Evolutionary conservation across 2,329 filamentous ascomycete genomes (phyloP), one percentile per base, ranked within the genome.

Genomic region (Cucurbitaria berberidis): DNA sequence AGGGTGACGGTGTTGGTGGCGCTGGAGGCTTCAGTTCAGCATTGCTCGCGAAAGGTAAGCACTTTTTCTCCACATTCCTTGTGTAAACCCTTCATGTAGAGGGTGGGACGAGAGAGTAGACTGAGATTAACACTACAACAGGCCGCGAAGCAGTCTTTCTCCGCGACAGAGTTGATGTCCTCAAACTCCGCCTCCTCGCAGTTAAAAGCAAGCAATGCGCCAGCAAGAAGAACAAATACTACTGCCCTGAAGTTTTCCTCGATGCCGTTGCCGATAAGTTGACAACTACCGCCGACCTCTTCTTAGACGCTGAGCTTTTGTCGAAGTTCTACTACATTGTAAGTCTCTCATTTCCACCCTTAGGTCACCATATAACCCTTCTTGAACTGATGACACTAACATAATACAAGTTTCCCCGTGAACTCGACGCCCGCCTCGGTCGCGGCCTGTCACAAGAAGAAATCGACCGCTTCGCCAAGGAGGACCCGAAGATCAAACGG

Each of bases 201-300:
- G 83, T 96, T 51, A 95, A 93, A 74, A 95, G 90, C 15, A 91
- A 93, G 74, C 93, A 96, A 77, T 99, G 95, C 77, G 84, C 87
- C 53, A 86, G 80, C 62, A 82, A 88, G 62, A 88, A 89, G 69
- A 96, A 96, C 80, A 97, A 97, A 79, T 97, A 98, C 78, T 86
- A 95, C 78, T 99, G 95, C 70, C 95, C 95, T 0, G 95, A 99
- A 73, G 86, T 99, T 15, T 99, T 99, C 80, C 86, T 99, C n/a
- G 93, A 99, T 68, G 92, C 96, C 3, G 95, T 96, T 1, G 93
- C 95, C 1, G 91, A 93, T 63, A 98, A 98, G 77, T 84, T 99
- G 43, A 96, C 93, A 3, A 89, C 91, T 1, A 99, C 95, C 0
- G 93, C 95, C 2, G 95, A 99, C 8, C 85, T 99, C 0, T 99